These are phyloP conservation scores for Phytopythium chamaehyphon DNA, from an alignment of 352 stramenopile species.

Conservation along the genomic window DNA sequence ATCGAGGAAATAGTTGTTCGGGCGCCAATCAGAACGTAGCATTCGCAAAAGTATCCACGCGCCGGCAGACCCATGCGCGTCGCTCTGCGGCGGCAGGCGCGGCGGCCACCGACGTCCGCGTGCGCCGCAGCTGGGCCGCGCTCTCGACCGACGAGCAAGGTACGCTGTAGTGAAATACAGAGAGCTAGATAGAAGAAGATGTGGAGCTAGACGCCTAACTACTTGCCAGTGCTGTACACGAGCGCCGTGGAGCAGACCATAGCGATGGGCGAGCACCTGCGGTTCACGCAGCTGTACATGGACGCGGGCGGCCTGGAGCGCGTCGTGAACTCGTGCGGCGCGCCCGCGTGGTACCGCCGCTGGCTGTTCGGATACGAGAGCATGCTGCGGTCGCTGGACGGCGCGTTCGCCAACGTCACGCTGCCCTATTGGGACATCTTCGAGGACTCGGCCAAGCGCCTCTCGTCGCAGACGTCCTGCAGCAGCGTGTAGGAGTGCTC, in stretches of 20 bases:
- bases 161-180: too few relatives aligned
- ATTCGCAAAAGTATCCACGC: too few relatives aligned
- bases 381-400: conserved; percentile 55
- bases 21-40: too few relatives aligned
- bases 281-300: conserved; percentile 61
- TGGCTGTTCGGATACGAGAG: conserved; percentile 65
- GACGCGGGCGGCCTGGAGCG: conserved; percentile 24
- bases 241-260: conserved; percentile 49
- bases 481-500: conserved; percentile 38
- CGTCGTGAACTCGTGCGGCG: conserved; percentile 44
- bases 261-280: conserved; percentile 38
- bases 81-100: neutral
- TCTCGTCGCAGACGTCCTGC: conserved; percentile 33
- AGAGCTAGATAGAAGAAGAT: too few relatives aligned
- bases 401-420: conserved; percentile 39
- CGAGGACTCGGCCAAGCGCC: conserved; percentile 46
- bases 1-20: too few relatives aligned
- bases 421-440: conserved; percentile 69
- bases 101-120: conserved; percentile 9
- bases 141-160: conserved; percentile 29
- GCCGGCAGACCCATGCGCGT: neutral
- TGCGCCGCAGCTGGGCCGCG: conserved; percentile 29
- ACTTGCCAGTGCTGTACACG: conserved; percentile 38
- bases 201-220: neutral
- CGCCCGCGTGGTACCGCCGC: conserved; percentile 62